A percentile compares a stretch with the other conserved stretches of the same genome.
Conservation (phyloP, 1,284 basidiomycete genomes). For the Marasmius fiardii region DNA sequence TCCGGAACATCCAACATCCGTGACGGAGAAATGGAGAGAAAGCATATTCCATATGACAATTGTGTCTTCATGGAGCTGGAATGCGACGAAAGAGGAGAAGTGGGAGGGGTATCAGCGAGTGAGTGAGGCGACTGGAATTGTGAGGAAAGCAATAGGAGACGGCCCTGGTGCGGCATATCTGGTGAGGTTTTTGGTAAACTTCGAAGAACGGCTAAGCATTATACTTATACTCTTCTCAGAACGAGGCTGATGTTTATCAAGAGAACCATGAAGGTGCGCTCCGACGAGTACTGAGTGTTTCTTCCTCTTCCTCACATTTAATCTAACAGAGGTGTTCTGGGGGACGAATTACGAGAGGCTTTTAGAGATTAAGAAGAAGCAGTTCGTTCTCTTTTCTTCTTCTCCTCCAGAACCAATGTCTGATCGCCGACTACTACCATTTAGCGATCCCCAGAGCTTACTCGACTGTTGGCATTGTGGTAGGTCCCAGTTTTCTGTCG, state of each 20-base stretch:
- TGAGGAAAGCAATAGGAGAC: slow-evolving; percentile 12
- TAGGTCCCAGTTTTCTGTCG: slow-evolving; percentile 29
- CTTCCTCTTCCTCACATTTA: neutral
- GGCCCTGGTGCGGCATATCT: slow-evolving; percentile 18
- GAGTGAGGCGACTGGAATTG: slow-evolving; percentile 14
- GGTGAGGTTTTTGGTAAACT: slow-evolving; percentile 1
- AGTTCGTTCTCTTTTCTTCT: slow-evolving; percentile 7
- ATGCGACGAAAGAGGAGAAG: slow-evolving; percentile 19
- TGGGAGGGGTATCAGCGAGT: slow-evolving; percentile 13
- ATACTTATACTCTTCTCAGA: slow-evolving; percentile 2
- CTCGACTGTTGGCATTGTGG: slow-evolving; percentile 24
- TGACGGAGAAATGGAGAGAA: slow-evolving; percentile 23
- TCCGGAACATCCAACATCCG: slow-evolving; percentile 15
- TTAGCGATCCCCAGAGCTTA: slow-evolving; percentile 14
- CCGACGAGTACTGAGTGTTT: neutral
- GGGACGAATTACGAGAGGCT: slow-evolving; percentile 21
- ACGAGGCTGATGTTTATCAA: slow-evolving; percentile 17
- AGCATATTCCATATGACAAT: slow-evolving; percentile 21
- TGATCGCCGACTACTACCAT: neutral
- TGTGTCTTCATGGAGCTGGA: slow-evolving; percentile 19
- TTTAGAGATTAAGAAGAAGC: slow-evolving; percentile 21
- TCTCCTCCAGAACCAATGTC: neutral
- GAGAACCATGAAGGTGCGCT: slow-evolving; percentile 16
- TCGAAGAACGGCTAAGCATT: neutral
- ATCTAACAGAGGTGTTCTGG: slow-evolving; percentile 19